Percentiles rank a stretch among this genome's conserved stretches.
phyloP scores from a whole-genome alignment of 805 yeast species.

The Schwanniomyces vanrijiae region DNA sequence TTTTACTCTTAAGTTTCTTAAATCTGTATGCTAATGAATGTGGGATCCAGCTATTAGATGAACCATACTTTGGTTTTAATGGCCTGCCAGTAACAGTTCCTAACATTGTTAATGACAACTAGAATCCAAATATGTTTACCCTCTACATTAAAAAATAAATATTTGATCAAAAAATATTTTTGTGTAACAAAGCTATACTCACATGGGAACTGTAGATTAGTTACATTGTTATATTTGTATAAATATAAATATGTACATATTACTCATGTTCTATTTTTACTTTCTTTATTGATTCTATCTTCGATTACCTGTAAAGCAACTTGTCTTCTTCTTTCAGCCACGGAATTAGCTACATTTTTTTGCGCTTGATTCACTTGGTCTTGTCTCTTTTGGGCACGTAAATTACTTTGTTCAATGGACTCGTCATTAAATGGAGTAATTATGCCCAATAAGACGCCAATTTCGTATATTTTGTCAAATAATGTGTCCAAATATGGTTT shows the following conservation, averaged over 20 bases:
- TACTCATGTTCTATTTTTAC: slow-evolving; percentile 4
- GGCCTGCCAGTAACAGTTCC: slow-evolving; percentile 9
- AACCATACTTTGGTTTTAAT: slow-evolving; percentile 29
- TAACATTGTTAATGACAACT: slow-evolving; percentile 1
- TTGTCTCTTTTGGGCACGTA: slow-evolving; percentile 65
- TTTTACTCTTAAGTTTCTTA: slow-evolving; percentile 15
- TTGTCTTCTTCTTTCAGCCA: slow-evolving; percentile 75
- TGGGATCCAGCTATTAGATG: slow-evolving; percentile 22
- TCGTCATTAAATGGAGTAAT: slow-evolving; percentile 65
- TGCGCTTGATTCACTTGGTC: slow-evolving; percentile 44
- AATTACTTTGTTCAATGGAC: slow-evolving; percentile 71
- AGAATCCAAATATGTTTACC: not conserved
- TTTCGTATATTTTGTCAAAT: slow-evolving; percentile 40
- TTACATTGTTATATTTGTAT: not conserved
- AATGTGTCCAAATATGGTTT: slow-evolving; percentile 53
- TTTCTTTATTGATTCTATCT: slow-evolving; percentile 49
- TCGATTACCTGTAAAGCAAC: slow-evolving; percentile 74
- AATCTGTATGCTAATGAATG: slow-evolving; percentile 27
- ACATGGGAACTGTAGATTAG: not conserved
- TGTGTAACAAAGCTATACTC: not conserved
- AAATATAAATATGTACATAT: not conserved
- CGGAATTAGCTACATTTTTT: slow-evolving; percentile 42
- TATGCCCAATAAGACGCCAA: slow-evolving; percentile 44
- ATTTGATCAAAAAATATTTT: not conserved
- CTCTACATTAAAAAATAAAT: not conserved